These are phyloP conservation scores for Globisporangium nodosum DNA, from an alignment of 352 stramenopile genomes.

Conservation along the genomic window DNA sequence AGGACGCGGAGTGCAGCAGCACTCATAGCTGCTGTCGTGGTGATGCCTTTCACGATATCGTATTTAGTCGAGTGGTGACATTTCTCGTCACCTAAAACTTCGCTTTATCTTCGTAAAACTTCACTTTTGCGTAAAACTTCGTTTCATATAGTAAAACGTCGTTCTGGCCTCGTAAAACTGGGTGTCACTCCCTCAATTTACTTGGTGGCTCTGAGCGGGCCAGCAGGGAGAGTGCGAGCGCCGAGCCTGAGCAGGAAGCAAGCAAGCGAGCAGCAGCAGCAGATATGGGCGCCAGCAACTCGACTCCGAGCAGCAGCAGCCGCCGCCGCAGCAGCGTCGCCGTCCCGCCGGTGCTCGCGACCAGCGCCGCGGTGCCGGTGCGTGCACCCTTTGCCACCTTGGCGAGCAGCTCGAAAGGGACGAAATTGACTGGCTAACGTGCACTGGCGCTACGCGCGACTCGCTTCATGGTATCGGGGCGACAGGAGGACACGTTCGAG, in stretches of 20 bases:
- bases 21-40: neutral
- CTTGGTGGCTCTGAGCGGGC: neutral
- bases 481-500: constrained; percentile 9
- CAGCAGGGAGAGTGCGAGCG: too few species aligned
- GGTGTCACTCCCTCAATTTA: too few species aligned
- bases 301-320: constrained; percentile 24
- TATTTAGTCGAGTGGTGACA: neutral
- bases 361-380: constrained; percentile 45
- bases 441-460: neutral
- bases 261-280: neutral
- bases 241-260: neutral
- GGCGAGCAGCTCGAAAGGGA: too few species aligned
- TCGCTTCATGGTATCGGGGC: neutral
- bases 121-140: too few species aligned
- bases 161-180: too few species aligned
- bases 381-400: constrained; percentile 11
- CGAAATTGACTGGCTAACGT: too few species aligned
- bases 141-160: too few species aligned
- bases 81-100: too few species aligned
- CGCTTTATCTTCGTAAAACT: too few species aligned
- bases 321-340: neutral
- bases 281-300: constrained; percentile 37
- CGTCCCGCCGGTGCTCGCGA: constrained; percentile 56
- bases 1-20: neutral
- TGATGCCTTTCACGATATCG: neutral